These are phyloP conservation scores for Cinnamomum micranthum DNA, from an alignment of 164 flowering plant genomes.

Conservation along the genomic window DNA sequence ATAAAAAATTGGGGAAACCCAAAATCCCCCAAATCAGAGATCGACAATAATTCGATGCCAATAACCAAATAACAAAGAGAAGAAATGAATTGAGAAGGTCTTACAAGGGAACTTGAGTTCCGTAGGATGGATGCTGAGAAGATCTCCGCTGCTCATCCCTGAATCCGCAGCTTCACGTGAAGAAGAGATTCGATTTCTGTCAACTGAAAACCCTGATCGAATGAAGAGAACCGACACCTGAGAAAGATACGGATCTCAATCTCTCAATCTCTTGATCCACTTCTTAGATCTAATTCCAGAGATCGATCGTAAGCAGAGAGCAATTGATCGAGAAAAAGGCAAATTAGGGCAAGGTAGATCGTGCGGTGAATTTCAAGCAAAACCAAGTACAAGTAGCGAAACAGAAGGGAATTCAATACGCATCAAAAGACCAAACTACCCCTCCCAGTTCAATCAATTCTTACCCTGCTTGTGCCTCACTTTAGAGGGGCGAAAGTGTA, in stretches of 20 bases:
- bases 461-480: not conserved
- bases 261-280: not conserved
- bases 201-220: not conserved
- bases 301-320: not conserved
- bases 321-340: not conserved
- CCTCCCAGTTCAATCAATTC: not conserved
- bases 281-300: not conserved
- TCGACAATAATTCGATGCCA: not conserved
- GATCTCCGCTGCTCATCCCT: slow-evolving; percentile 16
- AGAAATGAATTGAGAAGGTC: not conserved
- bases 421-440: not conserved
- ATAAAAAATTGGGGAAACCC: not conserved
- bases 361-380: slow-evolving; percentile 2
- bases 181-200: not conserved
- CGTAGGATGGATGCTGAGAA: slow-evolving; percentile 17
- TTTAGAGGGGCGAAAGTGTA: not conserved
- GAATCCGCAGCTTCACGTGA: not conserved
- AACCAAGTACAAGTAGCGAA: not conserved
- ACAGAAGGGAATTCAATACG: not conserved
- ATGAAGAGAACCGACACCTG: not conserved
- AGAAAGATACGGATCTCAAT: not conserved
- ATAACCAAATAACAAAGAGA: not conserved
- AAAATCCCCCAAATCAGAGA: not conserved
- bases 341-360: not conserved
- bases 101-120: slow-evolving; percentile 22